Conservation (phyloP, 371 early-diverging fungal species). For the Batrachochytrium dendrobatidis region DNA sequence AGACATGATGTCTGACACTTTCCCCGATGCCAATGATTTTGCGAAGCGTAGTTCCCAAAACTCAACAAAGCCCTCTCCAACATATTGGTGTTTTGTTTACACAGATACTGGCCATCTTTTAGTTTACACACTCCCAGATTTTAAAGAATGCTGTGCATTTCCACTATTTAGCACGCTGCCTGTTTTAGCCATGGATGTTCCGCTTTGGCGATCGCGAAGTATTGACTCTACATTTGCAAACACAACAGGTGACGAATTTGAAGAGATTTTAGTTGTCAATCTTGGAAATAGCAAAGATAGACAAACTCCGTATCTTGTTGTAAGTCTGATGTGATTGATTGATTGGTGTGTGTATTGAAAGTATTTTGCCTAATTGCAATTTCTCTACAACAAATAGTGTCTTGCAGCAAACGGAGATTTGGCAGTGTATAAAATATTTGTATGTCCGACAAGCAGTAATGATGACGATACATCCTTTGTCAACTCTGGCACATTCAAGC, state of each 20-base stretch:
- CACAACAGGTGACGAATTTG: conserved; percentile 38
- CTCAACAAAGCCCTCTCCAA: too few relatives aligned
- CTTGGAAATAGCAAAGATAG: conserved; percentile 49
- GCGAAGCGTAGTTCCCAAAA: too few relatives aligned
- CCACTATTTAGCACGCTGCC: conserved; percentile 60
- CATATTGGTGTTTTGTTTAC: background rate
- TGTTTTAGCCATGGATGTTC: background rate
- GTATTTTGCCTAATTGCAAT: too few relatives aligned
- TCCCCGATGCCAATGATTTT: background rate
- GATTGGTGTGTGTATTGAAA: too few relatives aligned
- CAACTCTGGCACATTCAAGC: background rate
- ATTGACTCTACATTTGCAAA: background rate
- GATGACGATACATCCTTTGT: background rate
- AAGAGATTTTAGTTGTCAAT: conserved; percentile 61
- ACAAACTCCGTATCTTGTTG: conserved; percentile 62
- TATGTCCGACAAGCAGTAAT: background rate
- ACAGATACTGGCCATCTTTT: conserved; percentile 19
- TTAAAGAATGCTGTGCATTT: conserved; percentile 55
- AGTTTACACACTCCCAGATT: conserved; percentile 64
- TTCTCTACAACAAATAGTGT: too few relatives aligned
- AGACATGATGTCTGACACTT: background rate
- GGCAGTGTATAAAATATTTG: background rate
- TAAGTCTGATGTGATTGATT: too few relatives aligned
- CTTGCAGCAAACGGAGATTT: background rate
- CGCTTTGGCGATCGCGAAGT: background rate